A percentile compares a stretch with the other conserved stretches of the same genome.
phyloP scores from a whole-genome alignment of 1,139 yeast species.

The Yarrowia galli region DNA sequence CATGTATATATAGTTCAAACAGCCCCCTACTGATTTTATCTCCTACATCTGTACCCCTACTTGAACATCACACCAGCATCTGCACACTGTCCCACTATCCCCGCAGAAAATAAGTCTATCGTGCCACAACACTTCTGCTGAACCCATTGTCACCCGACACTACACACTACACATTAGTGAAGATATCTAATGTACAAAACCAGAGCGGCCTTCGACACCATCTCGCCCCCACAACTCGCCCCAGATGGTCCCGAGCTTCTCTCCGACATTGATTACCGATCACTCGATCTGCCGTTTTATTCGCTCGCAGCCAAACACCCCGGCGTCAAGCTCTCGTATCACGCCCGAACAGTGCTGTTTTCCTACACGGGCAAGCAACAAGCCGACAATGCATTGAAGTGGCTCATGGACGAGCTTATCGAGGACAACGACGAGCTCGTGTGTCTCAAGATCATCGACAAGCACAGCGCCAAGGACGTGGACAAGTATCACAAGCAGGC shows the following conservation, averaged over 20 bases:
- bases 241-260: conserved; percentile 30
- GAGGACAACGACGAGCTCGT: conserved; percentile 71
- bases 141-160: conserved; percentile 6
- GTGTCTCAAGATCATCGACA: conserved; percentile 62
- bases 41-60: no score
- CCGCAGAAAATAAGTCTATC: conserved; percentile 34
- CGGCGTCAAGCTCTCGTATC: conserved; percentile 34
- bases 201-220: conserved; percentile 39
- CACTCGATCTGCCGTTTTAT: conserved; percentile 37
- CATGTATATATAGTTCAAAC: background rate
- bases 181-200: conserved; percentile 35
- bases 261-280: conserved; percentile 36
- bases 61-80: background rate
- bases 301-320: conserved; percentile 38
- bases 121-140: conserved; percentile 1
- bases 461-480: conserved; percentile 43
- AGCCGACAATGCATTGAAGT: conserved; percentile 66
- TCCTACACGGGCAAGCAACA: conserved; percentile 67
- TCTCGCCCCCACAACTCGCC: conserved; percentile 26
- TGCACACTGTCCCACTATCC: conserved; percentile 17
- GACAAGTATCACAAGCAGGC: conserved; percentile 53
- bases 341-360: conserved; percentile 63
- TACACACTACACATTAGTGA: background rate
- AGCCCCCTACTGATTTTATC: background rate
- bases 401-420: conserved; percentile 72